Evolutionary conservation across 1,284 basidiomycete genomes (phyloP), one percentile per base, ranked within the genome.

Genomic region (Fereydounia khargensis): DNA sequence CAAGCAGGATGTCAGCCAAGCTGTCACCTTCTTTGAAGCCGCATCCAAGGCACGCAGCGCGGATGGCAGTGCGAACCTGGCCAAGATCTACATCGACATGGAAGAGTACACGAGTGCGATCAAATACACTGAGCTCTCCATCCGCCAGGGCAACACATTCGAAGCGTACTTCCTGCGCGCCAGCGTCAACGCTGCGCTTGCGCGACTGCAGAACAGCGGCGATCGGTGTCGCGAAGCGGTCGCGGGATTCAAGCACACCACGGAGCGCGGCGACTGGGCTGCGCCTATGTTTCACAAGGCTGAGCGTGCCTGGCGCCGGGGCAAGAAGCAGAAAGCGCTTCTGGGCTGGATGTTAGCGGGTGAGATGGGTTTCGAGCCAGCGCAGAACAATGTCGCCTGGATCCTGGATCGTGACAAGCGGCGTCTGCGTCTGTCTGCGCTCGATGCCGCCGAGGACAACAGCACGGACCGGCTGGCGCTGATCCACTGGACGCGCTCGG

Each of bases 331-430:
- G 8, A 65, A 58, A 17, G 69, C 73, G 4, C 42, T 75, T 13
- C 51, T 68, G 1, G 66, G 61, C n/a, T 91, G 88, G 86, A 82
- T 95, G 42, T 87, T 91, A 25, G 90, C 90, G 4, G 95, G 61
- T 11, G 70, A 98, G 78, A 80, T 88, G 58, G 95, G 95, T 0
- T 86, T 84, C 41, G 94, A 98, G 77, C 82, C 86, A 27, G 94
- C 90, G 2, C 92, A 97, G 79, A 97, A 92, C 76, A 98, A 98
- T 69, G 79, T 99, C 9, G 95, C 92, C 0, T 95, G 86, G 74
- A 82, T 94, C 47, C 79, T 98, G 36, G 91, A 96, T 71, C 88
- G 91, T 11, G 57, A 65, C 43, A 57, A 63, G 17, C 43, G 47
- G 16, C 45, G 54, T 2, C 35, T 52, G 35, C 49, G 44, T 16